phyloP scores from a whole-genome alignment of 176 grass and related monocot species.

The Elymus sibiricus region DNA sequence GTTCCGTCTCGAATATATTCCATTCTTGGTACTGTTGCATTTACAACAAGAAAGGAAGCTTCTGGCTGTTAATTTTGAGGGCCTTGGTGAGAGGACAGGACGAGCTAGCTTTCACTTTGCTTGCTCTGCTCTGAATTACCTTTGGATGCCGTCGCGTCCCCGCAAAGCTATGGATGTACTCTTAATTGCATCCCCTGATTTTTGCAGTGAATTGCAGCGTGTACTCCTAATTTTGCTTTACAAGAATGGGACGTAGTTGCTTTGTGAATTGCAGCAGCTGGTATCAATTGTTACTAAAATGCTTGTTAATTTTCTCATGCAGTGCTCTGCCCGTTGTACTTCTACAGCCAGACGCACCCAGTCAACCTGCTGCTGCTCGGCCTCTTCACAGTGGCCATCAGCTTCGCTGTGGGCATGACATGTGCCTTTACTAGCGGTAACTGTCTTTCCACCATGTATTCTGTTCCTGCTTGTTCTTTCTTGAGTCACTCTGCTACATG shows the following conservation, averaged over 20 bases:
- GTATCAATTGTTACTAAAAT: neutral
- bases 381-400: conserved; percentile 68
- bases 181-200: too few species aligned
- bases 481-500: too few species aligned
- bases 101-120: neutral
- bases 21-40: too few species aligned
- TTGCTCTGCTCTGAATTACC: neutral
- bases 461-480: neutral
- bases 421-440: conserved; percentile 90
- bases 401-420: conserved; percentile 71
- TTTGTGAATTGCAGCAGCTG: too few species aligned
- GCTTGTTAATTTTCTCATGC: conserved; percentile 2
- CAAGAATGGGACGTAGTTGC: too few species aligned
- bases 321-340: conserved; percentile 60
- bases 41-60: too few species aligned
- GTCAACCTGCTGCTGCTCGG: conserved; percentile 69
- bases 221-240: neutral
- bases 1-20: too few species aligned
- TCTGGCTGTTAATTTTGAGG: neutral
- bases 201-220: too few species aligned
- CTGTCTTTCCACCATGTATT: neutral
- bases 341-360: conserved; percentile 63
- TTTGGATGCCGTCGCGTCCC: neutral
- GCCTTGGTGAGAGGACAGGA: too few species aligned
- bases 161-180: neutral